A percentile compares a stretch with the other conserved stretches of the same genome.
Conservation (phyloP, 164 flowering plant genomes). For the Saururus chinensis region DNA sequence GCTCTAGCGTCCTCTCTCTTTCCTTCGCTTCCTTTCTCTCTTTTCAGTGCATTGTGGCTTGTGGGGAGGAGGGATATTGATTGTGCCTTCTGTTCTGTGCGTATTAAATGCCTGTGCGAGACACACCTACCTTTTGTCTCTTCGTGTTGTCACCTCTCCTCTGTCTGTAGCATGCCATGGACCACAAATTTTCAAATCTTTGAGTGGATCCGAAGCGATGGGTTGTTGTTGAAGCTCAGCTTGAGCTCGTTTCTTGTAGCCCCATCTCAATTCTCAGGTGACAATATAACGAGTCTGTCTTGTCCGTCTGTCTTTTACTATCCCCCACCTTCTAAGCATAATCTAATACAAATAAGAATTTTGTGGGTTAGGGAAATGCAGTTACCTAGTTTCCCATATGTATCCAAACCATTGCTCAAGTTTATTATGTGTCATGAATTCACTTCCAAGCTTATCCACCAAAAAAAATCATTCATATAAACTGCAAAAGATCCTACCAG, state of each 20-base stretch:
- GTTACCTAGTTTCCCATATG: too few species aligned
- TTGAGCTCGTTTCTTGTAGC: too few species aligned
- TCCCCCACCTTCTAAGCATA: too few species aligned
- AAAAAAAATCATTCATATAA: too few species aligned
- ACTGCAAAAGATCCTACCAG: too few species aligned
- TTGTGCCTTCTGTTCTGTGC: constrained; percentile 2
- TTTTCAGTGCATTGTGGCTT: constrained; percentile 1
- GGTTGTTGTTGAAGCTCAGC: not conserved
- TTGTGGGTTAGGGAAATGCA: too few species aligned
- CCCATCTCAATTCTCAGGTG: not conserved
- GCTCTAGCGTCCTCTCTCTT: not conserved
- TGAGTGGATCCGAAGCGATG: too few species aligned
- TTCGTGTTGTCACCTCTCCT: not conserved
- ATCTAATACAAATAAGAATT: too few species aligned
- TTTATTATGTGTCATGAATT: too few species aligned
- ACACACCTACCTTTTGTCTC: not conserved
- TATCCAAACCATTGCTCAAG: too few species aligned
- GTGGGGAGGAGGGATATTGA: constrained; percentile 1
- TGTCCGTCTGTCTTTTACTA: not conserved
- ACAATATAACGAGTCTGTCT: not conserved
- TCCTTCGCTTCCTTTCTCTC: not conserved
- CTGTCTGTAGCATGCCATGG: not conserved
- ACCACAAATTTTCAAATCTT: not conserved
- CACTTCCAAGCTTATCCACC: too few species aligned
- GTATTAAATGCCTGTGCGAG: not conserved